Evolutionary conservation across 345 rosid genomes (phyloP).

Genomic region (Eucalyptus lansdowneana): DNA sequence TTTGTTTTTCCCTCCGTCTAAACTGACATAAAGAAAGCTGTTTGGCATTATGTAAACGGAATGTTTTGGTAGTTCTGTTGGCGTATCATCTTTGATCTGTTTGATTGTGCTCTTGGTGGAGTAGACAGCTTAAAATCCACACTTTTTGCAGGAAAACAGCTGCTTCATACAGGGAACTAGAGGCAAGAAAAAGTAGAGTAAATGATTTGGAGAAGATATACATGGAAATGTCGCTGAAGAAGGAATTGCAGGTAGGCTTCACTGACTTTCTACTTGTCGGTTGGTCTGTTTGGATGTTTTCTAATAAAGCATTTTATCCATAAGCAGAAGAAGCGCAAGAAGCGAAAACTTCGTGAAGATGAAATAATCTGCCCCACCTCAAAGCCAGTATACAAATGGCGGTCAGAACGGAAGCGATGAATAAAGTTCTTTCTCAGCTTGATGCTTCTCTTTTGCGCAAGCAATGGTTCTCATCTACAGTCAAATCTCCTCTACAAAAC

Average conservation of each 20-base stretch:
- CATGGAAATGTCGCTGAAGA: slow-evolving; percentile 62
- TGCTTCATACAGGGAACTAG: slow-evolving; percentile 62
- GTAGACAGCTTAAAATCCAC: background rate
- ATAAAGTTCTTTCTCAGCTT: background rate
- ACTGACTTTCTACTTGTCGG: background rate
- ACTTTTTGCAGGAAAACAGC: slow-evolving; percentile 37
- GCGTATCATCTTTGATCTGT: background rate
- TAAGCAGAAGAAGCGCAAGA: slow-evolving; percentile 65
- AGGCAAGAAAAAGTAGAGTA: slow-evolving; percentile 56
- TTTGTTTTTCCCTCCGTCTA: background rate
- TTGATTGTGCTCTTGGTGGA: background rate
- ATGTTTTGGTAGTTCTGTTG: background rate
- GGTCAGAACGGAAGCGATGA: slow-evolving; percentile 68
- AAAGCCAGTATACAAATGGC: slow-evolving; percentile 69
- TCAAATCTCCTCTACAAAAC: background rate
- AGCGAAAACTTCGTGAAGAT: slow-evolving; percentile 67
- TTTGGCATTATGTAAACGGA: background rate
- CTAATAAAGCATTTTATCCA: background rate
- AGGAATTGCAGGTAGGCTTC: no score
- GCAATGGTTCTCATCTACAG: background rate
- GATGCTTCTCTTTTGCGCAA: background rate
- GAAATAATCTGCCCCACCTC: slow-evolving; percentile 54
- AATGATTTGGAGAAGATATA: slow-evolving; percentile 59
- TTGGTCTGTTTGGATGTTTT: background rate
- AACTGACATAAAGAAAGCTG: background rate